Evolutionary conservation across 2,329 filamentous ascomycete species (phyloP).

Genomic region (Neurospora sp.): DNA sequence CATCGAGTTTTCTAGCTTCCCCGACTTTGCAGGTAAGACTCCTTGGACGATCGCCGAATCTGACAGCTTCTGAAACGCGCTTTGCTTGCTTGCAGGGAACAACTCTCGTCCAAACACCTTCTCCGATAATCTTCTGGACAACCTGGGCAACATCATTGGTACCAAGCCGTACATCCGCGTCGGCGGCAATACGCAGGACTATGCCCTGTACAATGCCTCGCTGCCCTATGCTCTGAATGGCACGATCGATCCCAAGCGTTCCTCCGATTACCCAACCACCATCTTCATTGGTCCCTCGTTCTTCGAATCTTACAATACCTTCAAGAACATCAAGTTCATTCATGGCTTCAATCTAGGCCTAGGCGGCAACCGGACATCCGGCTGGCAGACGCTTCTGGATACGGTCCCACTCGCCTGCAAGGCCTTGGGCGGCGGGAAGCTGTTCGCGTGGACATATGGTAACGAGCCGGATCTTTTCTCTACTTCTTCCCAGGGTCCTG

Average conservation of each 20-base stretch:
- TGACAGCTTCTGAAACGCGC: slow-evolving; percentile 23
- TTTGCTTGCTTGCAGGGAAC: slow-evolving; percentile 41
- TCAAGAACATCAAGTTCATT: slow-evolving; percentile 42
- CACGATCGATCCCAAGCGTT: slow-evolving; percentile 37
- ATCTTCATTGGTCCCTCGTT: slow-evolving; percentile 50
- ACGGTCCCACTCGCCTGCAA: slow-evolving; percentile 48
- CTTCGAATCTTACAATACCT: slow-evolving; percentile 53
- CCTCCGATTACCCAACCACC: slow-evolving; percentile 49
- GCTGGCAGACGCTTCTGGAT: slow-evolving; percentile 40
- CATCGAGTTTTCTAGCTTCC: slow-evolving; percentile 31
- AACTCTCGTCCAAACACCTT: slow-evolving; percentile 45
- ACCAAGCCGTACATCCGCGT: slow-evolving; percentile 51
- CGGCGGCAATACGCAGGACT: slow-evolving; percentile 60
- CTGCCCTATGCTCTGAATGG: slow-evolving; percentile 41
- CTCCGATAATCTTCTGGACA: slow-evolving; percentile 49
- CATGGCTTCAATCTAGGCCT: slow-evolving; percentile 53
- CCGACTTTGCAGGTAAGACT: slow-evolving; percentile 20
- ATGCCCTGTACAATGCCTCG: slow-evolving; percentile 46
- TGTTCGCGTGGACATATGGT: slow-evolving; percentile 52
- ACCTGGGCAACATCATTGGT: slow-evolving; percentile 42
- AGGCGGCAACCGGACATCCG: slow-evolving; percentile 38
- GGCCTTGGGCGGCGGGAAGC: slow-evolving; percentile 37
- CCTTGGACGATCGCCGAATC: background rate
- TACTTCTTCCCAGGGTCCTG: slow-evolving; percentile 38
- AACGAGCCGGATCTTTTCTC: slow-evolving; percentile 54